Evolutionary conservation across 1,139 yeast species (phyloP), one percentile per base, ranked within the genome.

Genomic region (Wickerhamomyces sp.): DNA sequence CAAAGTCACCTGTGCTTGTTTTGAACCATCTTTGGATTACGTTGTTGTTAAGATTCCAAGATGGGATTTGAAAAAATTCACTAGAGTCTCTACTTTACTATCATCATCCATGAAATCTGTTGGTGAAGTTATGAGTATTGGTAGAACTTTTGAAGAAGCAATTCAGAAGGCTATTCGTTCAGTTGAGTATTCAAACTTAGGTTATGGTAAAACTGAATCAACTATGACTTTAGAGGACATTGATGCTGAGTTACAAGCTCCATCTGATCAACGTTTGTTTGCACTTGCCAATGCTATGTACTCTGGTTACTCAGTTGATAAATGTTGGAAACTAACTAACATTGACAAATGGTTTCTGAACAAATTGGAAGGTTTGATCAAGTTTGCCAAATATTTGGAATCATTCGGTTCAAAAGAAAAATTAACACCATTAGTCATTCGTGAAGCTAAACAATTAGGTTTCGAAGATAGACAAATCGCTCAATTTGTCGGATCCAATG

Each of bases 81-180:
- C 92, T 49, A 78, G 96, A 64, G 98, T 92, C 39, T 84, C 95
- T 37, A 80, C 90, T 42, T 76, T 83, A 58, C 76, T 92, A 56
- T 84, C 95, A 28, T 90, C 97, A 6, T 81, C 96, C 33, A 92
- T 92, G 98, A 92, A 92, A 68, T 89, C 97, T 51, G 98, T 92
- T 46, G 98, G 98, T 72, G 98, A 92, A 67, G 98, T 92, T 43
- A 92, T 92, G 98, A 78, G 95, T 49, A 89, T 92, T 63, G 98
- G 98, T 61, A 78, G 98, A 67, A 92, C 96, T 14, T 92, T 92
- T 54, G 98, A 92, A 67, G 98, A 92, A 65, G 96, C 98, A 31
- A 87, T 92, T 49, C 98, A 92, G 69, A 92, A 92, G 70, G 98
- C 97, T 41, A 90, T 92, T 51, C 80, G 98, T 66, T 89, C 97